Percentiles rank a stretch among this genome's conserved stretches.
Conservation (phyloP, 345 rosid species). For the Rubroshorea leprosula region DNA sequence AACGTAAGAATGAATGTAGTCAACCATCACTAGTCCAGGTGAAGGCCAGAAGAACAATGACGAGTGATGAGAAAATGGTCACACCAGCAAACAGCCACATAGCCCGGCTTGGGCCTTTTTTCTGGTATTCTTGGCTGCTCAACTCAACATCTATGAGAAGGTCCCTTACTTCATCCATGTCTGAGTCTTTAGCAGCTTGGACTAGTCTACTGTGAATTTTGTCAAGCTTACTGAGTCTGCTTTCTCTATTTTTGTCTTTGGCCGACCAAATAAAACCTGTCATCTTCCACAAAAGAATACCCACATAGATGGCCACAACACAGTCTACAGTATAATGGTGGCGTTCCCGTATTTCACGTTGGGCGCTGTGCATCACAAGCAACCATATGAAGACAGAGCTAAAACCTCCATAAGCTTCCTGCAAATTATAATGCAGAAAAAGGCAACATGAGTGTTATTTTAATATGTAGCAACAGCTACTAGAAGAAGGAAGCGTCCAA, state of each 20-base stretch:
- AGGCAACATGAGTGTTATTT: neutral
- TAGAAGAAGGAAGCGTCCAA: neutral
- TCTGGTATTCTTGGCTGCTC: slow-evolving; percentile 34
- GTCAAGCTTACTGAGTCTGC: slow-evolving; percentile 47
- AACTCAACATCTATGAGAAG: slow-evolving; percentile 68
- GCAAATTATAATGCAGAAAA: slow-evolving; percentile 21
- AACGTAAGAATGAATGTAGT: neutral
- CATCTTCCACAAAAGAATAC: slow-evolving; percentile 90
- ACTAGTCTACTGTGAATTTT: slow-evolving; percentile 59
- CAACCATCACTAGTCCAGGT: slow-evolving; percentile 79
- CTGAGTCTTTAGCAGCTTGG: slow-evolving; percentile 85
- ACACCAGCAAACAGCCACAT: slow-evolving; percentile 64
- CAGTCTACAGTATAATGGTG: slow-evolving; percentile 92
- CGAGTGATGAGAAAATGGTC: slow-evolving; percentile 48
- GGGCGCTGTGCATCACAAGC: slow-evolving; percentile 76
- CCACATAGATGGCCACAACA: slow-evolving; percentile 79
- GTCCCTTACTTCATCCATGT: slow-evolving; percentile 78
- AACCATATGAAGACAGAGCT: slow-evolving; percentile 81
- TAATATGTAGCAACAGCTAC: slow-evolving; percentile 2
- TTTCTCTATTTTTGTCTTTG: slow-evolving; percentile 24
- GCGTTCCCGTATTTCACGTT: slow-evolving; percentile 80
- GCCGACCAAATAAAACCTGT: slow-evolving; percentile 76
- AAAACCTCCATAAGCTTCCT: slow-evolving; percentile 93
- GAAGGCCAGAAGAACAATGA: slow-evolving; percentile 63
- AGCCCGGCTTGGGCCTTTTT: slow-evolving; percentile 30